phyloP scores from a whole-genome alignment of 2,329 filamentous ascomycete genomes.

The Cladophialophora immunda region DNA sequence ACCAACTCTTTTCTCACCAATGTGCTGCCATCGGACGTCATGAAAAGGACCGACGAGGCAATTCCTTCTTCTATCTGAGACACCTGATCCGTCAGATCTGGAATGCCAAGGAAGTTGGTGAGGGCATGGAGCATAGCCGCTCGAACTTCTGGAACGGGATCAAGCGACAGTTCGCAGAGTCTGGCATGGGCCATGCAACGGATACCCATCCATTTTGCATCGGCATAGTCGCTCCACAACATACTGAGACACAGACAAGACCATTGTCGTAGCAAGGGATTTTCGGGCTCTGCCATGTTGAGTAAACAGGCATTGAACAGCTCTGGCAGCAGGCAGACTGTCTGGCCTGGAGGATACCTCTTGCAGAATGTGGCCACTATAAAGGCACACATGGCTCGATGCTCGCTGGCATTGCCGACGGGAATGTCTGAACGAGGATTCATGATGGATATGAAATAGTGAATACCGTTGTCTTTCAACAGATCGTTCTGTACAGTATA shows the following conservation, averaged over 20 bases:
- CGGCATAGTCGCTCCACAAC: conserved; percentile 87
- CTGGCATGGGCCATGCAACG: conserved; percentile 83
- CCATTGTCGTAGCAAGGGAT: conserved; percentile 91
- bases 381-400: conserved; percentile 98
- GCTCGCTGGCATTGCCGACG: conserved; percentile 87
- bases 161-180: conserved; percentile 80
- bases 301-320: conserved; percentile 76
- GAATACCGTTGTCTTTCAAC: conserved; percentile 95
- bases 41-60: conserved; percentile 85
- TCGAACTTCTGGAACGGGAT: conserved; percentile 89
- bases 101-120: conserved; percentile 92
- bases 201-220: conserved; percentile 97
- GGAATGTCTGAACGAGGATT: conserved; percentile 84
- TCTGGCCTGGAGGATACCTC: conserved; percentile 88
- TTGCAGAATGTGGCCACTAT: conserved; percentile 98
- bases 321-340: conserved; percentile 88
- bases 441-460: conserved; percentile 93
- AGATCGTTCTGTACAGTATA: conserved; percentile 92
- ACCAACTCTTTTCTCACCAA: conserved; percentile 93
- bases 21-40: conserved; percentile 92
- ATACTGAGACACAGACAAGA: conserved; percentile 95
- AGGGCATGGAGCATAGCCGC: conserved; percentile 93
- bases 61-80: conserved; percentile 90
- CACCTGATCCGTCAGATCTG: conserved; percentile 89
- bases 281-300: conserved; percentile 85